Conservation (phyloP, 345 rosid species). For the Eucalyptus dawsonii region DNA sequence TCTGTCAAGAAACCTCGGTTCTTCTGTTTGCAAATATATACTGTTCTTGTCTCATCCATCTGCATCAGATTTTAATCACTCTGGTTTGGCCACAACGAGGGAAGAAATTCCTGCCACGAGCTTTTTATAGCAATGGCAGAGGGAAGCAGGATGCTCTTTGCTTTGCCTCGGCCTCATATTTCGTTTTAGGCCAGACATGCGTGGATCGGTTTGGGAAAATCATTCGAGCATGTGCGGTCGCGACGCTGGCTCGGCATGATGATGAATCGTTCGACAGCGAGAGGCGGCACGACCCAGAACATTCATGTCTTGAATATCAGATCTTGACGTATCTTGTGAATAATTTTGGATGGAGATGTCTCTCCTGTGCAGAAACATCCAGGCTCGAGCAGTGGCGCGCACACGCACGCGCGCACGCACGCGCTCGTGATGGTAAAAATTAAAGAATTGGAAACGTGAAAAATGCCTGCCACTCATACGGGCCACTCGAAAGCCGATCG, state of each 20-base stretch:
- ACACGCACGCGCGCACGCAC: neutral
- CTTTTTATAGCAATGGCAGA: neutral
- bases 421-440: neutral
- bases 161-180: neutral
- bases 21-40: neutral
- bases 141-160: neutral
- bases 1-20: neutral
- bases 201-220: neutral
- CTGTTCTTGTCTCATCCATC: neutral
- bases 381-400: neutral
- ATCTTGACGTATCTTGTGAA: neutral
- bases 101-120: neutral
- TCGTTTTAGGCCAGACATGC: neutral
- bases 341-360: neutral
- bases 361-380: neutral
- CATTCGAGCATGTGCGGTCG: neutral
- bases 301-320: neutral
- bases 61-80: neutral
- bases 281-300: neutral
- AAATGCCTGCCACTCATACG: neutral
- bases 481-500: neutral
- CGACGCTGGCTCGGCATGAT: neutral
- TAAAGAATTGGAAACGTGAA: neutral
- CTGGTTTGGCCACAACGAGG: neutral
- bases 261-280: neutral